A percentile compares a stretch with the other conserved stretches of the same genome.
Conservation (phyloP, 2,329 filamentous ascomycete genomes). For the Aureobasidium namibiae region DNA sequence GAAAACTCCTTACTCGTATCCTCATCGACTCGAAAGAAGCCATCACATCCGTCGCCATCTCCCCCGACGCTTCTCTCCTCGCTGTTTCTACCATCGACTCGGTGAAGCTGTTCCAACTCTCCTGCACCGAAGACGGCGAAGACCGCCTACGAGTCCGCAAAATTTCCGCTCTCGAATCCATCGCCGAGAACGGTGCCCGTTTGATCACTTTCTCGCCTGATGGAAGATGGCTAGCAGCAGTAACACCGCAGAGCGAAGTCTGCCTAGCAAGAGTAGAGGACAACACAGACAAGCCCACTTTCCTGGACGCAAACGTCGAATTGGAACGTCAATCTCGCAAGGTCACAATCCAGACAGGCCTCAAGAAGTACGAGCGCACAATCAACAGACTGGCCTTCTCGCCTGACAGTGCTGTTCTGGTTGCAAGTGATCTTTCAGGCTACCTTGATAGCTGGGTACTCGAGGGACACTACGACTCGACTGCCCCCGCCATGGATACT, state of each 20-base stretch:
- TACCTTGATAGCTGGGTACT: constrained; percentile 82
- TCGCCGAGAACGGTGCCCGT: constrained; percentile 58
- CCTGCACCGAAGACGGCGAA: constrained; percentile 28
- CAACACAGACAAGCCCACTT: constrained; percentile 28
- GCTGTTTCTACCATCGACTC: constrained; percentile 66
- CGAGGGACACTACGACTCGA: constrained; percentile 46
- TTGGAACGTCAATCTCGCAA: constrained; percentile 31
- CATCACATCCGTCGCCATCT: constrained; percentile 68
- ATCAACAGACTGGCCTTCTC: constrained; percentile 73
- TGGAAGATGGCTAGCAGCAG: constrained; percentile 58
- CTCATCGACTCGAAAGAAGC: constrained; percentile 60
- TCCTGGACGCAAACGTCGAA: constrained; percentile 30
- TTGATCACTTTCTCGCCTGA: constrained; percentile 62
- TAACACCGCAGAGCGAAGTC: constrained; percentile 38
- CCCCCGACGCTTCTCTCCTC: constrained; percentile 61
- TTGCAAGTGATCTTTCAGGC: constrained; percentile 71
- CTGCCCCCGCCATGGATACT: constrained; percentile 33
- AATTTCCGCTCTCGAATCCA: constrained; percentile 51
- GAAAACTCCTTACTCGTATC: constrained; percentile 33
- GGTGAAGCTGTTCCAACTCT: constrained; percentile 69
- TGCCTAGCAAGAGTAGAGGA: constrained; percentile 40
- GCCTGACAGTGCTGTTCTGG: constrained; percentile 68
- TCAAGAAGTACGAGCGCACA: constrained; percentile 66
- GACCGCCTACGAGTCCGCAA: constrained; percentile 58
- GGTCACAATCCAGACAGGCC: constrained; percentile 25